Evolutionary conservation across 176 grass and related monocot genomes (phyloP).

Genomic region (Ampelocalamus luodianensis): DNA sequence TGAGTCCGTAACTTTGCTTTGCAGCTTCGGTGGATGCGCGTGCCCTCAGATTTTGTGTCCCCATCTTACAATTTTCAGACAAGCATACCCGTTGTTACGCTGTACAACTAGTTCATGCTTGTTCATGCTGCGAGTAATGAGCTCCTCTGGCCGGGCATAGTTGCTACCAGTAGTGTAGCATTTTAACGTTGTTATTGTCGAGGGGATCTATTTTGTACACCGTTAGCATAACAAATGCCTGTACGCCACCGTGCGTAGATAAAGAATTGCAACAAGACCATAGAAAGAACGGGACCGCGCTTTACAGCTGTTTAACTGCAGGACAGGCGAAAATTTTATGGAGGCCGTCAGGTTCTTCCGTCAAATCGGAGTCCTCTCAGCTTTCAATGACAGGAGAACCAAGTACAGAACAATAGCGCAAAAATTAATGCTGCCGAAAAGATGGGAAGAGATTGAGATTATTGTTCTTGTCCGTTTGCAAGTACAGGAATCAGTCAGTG

Average conservation of each 20-base stretch:
- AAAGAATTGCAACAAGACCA: neutral
- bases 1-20: too few species aligned
- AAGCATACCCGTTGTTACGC: neutral
- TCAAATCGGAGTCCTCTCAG: neutral
- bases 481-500: constrained; percentile 10
- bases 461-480: constrained; percentile 36
- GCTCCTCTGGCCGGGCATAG: neutral
- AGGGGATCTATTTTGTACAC: constrained; percentile 8
- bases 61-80: neutral
- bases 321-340: neutral
- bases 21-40: too few species aligned
- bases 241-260: neutral
- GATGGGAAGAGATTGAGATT: neutral
- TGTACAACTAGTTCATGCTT: neutral
- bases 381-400: neutral
- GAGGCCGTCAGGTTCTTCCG: neutral
- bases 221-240: neutral
- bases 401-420: neutral
- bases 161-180: neutral
- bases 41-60: neutral
- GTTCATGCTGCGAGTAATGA: neutral
- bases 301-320: constrained; percentile 42
- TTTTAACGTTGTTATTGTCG: constrained; percentile 16
- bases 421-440: neutral
- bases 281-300: neutral